Evolutionary conservation across 306 rosid species (phyloP), one percentile per base, ranked within the genome.

Genomic region (Sindora glabra): DNA sequence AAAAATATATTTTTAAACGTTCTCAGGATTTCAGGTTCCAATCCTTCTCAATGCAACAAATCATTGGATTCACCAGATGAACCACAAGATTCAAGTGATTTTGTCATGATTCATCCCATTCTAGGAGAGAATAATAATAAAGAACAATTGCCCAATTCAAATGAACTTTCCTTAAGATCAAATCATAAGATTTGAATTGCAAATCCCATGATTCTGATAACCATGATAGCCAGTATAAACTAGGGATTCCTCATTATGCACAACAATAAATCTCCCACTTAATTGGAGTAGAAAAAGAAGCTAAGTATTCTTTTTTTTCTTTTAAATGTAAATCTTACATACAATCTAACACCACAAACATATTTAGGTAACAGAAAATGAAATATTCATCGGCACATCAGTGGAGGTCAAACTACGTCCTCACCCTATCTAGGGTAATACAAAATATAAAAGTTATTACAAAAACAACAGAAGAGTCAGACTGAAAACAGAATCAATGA

Each of bases 81-180:
- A n/a, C n/a, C n/a, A n/a, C 50, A 29, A n/a, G 16, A 58, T 18
- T 58, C 53, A 38, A 48, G 60, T n/a, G n/a, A n/a, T n/a, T n/a
- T n/a, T n/a, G n/a, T n/a, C n/a, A n/a, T n/a, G n/a, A n/a, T n/a
- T n/a, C n/a, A n/a, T n/a, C n/a, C n/a, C n/a, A n/a, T n/a, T n/a
- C n/a, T n/a, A n/a, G n/a, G n/a, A n/a, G n/a, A n/a, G n/a, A n/a
- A n/a, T n/a, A n/a, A n/a, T n/a, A n/a, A n/a, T n/a, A n/a, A n/a
- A n/a, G n/a, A n/a, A n/a, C n/a, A n/a, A n/a, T n/a, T n/a, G n/a
- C n/a, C n/a, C n/a, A n/a, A n/a, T n/a, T n/a, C n/a, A n/a, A n/a
- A n/a, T n/a, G n/a, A n/a, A n/a, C n/a, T n/a, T n/a, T n/a, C n/a
- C n/a, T n/a, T n/a, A n/a, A n/a, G n/a, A n/a, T n/a, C 9, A 47